phyloP scores from a whole-genome alignment of 1,284 basidiomycete species.

The Porodaedalea pini region DNA sequence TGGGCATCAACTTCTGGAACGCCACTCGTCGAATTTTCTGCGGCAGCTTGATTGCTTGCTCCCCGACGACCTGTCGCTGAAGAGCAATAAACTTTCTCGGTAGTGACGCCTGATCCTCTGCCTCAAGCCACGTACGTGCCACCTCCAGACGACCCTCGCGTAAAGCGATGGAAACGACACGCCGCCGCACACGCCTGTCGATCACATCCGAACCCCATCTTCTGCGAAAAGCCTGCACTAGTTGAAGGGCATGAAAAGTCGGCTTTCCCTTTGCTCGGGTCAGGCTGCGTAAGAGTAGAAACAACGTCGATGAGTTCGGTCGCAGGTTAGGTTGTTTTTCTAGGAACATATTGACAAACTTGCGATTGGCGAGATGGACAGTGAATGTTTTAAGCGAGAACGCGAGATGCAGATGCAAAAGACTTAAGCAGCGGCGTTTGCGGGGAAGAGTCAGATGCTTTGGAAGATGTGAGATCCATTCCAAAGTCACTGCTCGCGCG shows the following conservation, averaged over 20 bases:
- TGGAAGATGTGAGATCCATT: slow-evolving; percentile 29
- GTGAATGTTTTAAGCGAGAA: slow-evolving; percentile 21
- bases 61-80: slow-evolving; percentile 30
- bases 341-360: slow-evolving; percentile 43
- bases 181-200: slow-evolving; percentile 55
- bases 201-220: slow-evolving; percentile 53
- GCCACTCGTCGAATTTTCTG: slow-evolving; percentile 23
- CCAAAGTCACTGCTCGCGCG: slow-evolving; percentile 29
- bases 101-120: slow-evolving; percentile 28
- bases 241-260: slow-evolving; percentile 42
- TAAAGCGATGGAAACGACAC: slow-evolving; percentile 51
- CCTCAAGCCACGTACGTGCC: slow-evolving; percentile 36
- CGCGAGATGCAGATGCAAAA: slow-evolving; percentile 34
- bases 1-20: slow-evolving; percentile 27
- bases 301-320: slow-evolving; percentile 62
- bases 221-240: slow-evolving; percentile 42
- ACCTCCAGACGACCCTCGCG: slow-evolving; percentile 59
- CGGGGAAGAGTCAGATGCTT: slow-evolving; percentile 21
- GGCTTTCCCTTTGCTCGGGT: slow-evolving; percentile 45
- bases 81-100: slow-evolving; percentile 25
- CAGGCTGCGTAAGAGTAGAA: slow-evolving; percentile 53
- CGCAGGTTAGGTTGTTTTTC: slow-evolving; percentile 43
- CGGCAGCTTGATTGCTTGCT: slow-evolving; percentile 15
- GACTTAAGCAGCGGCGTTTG: slow-evolving; percentile 27
- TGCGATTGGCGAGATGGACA: slow-evolving; percentile 32